A percentile compares a stretch with the other conserved stretches of the same genome.
phyloP scores from a whole-genome alignment of 202 grass and related monocot genomes.

The Schoenoplectus triqueter region DNA sequence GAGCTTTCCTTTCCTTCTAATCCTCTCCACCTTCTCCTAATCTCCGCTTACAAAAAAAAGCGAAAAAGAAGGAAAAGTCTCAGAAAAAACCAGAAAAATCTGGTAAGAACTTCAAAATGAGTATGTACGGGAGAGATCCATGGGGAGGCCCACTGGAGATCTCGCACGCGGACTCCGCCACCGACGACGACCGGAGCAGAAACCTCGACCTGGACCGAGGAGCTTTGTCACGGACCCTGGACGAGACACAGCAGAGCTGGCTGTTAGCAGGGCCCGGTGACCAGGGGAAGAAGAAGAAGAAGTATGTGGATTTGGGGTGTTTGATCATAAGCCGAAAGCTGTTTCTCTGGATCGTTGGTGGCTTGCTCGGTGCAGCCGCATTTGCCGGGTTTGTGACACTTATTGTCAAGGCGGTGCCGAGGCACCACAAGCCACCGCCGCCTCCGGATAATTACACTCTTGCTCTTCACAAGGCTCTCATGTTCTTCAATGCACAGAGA shows the following conservation, averaged over 20 bases:
- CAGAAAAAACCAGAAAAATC: not conserved
- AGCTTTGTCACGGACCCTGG: constrained; percentile 76
- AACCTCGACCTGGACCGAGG: constrained; percentile 67
- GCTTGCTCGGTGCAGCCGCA: constrained; percentile 55
- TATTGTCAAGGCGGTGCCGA: constrained; percentile 75
- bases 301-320: constrained; percentile 92
- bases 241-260: constrained; percentile 99
- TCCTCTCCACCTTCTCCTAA: not conserved
- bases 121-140: constrained; percentile 96
- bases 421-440: constrained; percentile 52
- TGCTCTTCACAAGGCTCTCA: constrained; percentile 86
- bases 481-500: constrained; percentile 96
- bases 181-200: constrained; percentile 61
- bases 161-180: constrained; percentile 56
- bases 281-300: constrained; percentile 78
- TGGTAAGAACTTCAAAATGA: constrained; percentile 52
- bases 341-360: constrained; percentile 74
- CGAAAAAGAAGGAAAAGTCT: not conserved
- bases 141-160: constrained; percentile 96
- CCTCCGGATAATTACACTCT: constrained; percentile 84
- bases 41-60: constrained; percentile 24
- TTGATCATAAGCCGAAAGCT: constrained; percentile 84
- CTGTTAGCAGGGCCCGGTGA: constrained; percentile 86
- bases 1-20: constrained; percentile 38
- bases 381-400: constrained; percentile 67